Conservation (phyloP, 75 land plant species). For the Pinus albicaulis region DNA sequence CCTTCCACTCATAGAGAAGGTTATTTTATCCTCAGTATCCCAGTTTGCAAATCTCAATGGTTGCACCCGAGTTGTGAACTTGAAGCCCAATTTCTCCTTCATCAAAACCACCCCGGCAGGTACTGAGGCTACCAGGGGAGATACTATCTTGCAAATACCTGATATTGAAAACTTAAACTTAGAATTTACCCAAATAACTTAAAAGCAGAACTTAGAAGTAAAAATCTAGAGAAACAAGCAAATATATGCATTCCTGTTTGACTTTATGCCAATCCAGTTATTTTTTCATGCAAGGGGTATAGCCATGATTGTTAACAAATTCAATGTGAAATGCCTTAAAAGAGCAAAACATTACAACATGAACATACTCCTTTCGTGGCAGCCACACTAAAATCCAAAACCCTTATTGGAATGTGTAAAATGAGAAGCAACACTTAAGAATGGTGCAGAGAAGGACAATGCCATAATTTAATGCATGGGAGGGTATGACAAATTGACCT, state of each 20-base stretch:
- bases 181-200: not conserved
- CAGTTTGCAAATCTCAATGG: slow-evolving; percentile 87
- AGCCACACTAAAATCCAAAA: too few relatives aligned
- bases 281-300: too few relatives aligned
- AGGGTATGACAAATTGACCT: too few relatives aligned
- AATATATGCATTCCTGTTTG: not conserved
- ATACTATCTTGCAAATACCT: slow-evolving; percentile 90
- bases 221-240: not conserved
- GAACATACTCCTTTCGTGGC: too few relatives aligned
- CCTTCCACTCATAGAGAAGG: slow-evolving; percentile 91
- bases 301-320: not conserved
- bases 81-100: slow-evolving; percentile 77
- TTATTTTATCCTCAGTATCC: slow-evolving; percentile 70
- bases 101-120: slow-evolving; percentile 83
- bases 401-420: too few relatives aligned
- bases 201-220: not conserved
- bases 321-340: not conserved
- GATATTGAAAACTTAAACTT: slow-evolving; percentile 2
- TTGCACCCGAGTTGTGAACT: slow-evolving; percentile 82
- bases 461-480: too few relatives aligned
- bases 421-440: too few relatives aligned
- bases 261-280: too few relatives aligned
- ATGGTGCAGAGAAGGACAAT: too few relatives aligned
- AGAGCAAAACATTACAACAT: not conserved
- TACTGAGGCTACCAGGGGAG: slow-evolving; percentile 70